Conservation (phyloP, 2,329 filamentous ascomycete species). For the Colletotrichum graminicola region DNA sequence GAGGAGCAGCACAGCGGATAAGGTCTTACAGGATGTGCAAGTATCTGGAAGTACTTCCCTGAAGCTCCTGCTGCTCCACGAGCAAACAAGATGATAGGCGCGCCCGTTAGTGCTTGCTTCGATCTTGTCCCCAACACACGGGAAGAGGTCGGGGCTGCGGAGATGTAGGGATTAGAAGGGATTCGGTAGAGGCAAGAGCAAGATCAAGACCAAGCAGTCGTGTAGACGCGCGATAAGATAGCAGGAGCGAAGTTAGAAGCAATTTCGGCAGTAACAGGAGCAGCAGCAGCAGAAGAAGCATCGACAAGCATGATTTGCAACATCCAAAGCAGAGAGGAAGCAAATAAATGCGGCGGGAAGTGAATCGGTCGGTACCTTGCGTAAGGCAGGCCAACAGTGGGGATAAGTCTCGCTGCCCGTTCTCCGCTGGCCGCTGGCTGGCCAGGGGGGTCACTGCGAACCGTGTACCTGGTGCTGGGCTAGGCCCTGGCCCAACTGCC, state of each 20-base stretch:
- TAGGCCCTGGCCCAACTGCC: neutral
- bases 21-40: neutral
- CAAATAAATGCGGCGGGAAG: slow-evolving; percentile 14
- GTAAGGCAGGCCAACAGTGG: slow-evolving; percentile 8
- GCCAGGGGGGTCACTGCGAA: slow-evolving; percentile 25
- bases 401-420: slow-evolving; percentile 21
- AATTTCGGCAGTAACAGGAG: slow-evolving; percentile 3
- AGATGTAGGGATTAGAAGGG: slow-evolving; percentile 10
- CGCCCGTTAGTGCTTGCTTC: slow-evolving; percentile 6
- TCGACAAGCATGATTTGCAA: slow-evolving; percentile 34
- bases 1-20: neutral
- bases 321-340: slow-evolving; percentile 26
- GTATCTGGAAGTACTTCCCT: neutral
- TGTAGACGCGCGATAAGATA: neutral
- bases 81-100: neutral
- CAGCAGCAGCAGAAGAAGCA: neutral
- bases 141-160: neutral
- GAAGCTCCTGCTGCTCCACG: neutral
- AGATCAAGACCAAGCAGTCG: neutral
- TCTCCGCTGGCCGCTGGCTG: slow-evolving; percentile 7
- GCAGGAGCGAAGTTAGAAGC: neutral
- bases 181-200: neutral
- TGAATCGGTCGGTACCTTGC: slow-evolving; percentile 8
- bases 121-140: neutral
- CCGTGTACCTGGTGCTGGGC: slow-evolving; percentile 31